phyloP scores from a whole-genome alignment of 139 green algal genomes.

The Chlorella sp. region DNA sequence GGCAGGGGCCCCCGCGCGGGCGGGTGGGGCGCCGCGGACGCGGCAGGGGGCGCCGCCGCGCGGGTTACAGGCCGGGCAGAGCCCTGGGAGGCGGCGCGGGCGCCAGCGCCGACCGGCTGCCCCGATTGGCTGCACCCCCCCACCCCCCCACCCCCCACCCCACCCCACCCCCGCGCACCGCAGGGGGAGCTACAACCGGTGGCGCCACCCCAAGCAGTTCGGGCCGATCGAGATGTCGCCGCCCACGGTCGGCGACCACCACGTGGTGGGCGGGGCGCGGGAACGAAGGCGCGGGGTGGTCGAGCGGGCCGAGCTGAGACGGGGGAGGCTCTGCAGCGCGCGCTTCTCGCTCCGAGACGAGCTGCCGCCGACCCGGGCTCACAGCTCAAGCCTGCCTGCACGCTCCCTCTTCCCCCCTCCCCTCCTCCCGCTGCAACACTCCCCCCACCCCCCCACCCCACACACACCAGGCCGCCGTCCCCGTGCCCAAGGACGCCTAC shows the following conservation, averaged over 20 bases:
- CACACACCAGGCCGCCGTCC: background rate
- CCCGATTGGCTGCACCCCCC: no score
- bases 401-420: background rate
- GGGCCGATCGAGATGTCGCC: constrained; percentile 66
- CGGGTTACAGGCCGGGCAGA: no score
- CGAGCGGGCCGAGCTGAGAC: constrained; percentile 43
- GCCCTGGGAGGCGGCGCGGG: no score
- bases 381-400: background rate
- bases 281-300: constrained; percentile 47
- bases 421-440: background rate
- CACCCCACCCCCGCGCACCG: no score
- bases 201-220: constrained; percentile 51
- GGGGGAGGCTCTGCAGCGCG: no score
- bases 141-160: no score
- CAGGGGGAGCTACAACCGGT: constrained; percentile 72
- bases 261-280: background rate
- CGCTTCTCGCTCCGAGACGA: no score
- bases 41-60: no score
- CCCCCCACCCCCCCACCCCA: no score
- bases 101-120: no score
- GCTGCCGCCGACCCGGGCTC: background rate
- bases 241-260: constrained; percentile 30
- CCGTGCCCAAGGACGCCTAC: constrained; percentile 79
- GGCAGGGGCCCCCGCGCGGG: no score
- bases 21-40: no score